Evolutionary conservation across 2,329 filamentous ascomycete species (phyloP), one percentile per base, ranked within the genome.

Genomic region (Aspergillus aculeatus): DNA sequence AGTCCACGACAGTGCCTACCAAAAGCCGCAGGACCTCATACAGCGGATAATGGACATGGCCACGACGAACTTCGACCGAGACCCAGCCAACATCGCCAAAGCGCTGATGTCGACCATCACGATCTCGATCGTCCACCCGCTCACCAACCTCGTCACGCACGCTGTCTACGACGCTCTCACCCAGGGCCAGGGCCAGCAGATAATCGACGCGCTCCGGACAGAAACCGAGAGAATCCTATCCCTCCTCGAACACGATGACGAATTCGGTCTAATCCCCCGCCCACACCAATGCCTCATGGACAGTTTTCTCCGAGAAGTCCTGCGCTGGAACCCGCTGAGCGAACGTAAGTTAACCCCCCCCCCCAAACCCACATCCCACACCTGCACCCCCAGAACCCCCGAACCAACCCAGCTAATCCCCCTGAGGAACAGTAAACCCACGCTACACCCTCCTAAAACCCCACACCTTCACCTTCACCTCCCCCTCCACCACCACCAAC

Each of bases 171-270:
- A 50, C 14, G 14, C 23, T 12, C 48, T 50, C 0, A 72, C 78
- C 1, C 70, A 76, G 32, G 26, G 26, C 26, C 26, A 26, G 26
- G 7, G 26, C 26, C 26, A 85, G 31, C 26, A 85, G 31, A 77
- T 83, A 64, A 66, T 82, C 31, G 72, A 78, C 2, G 77, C 80
- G 10, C 68, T 86, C 0, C 79, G 84, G 1, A 74, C 82, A 6
- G 84, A 87, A 60, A 78, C 82, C 4, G 64, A 71, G 1, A 53
- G 55, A 2, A 70, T 65, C 2, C 50, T 72, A 16, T 53, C 29
- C n/a, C 38, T 63, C 41, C 68, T 68, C 1, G 73, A 70, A 71
- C 50, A 64, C 6, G 66, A 69, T 41, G 69, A 44, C 38, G 38
- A 16, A 44, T 19, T 62, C 4, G 69, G 67, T 3, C 65, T 63